Evolutionary conservation across 208 protist genomes (phyloP).

Genomic region (Trypanosoma brucei): DNA sequence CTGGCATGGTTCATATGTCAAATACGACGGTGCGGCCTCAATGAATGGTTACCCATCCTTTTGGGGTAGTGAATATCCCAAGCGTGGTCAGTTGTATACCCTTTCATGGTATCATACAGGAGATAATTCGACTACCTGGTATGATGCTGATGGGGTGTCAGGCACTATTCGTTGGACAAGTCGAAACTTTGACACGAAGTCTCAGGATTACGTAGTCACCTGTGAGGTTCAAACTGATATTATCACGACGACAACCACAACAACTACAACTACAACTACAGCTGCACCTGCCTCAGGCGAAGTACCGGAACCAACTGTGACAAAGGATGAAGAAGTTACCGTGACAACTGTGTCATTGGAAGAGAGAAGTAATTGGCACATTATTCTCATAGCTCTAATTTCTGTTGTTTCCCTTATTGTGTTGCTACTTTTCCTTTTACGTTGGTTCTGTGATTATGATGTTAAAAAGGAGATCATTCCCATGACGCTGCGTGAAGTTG

Average conservation of each 20-base stretch:
- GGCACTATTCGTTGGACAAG: not conserved
- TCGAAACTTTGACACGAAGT: not conserved
- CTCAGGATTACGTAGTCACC: not conserved
- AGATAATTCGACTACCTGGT: not conserved
- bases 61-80: not conserved
- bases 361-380: not conserved
- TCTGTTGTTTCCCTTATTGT: not conserved
- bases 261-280: not conserved
- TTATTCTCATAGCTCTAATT: not conserved
- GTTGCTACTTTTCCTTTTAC: not conserved
- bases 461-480: not conserved
- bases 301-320: not conserved
- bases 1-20: not conserved
- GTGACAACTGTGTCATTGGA: not conserved
- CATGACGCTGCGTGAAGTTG: not conserved
- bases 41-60: conserved; percentile 3
- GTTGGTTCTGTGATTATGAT: not conserved
- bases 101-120: not conserved
- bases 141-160: not conserved
- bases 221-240: conserved; percentile 2
- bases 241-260: not conserved
- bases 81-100: not conserved
- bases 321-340: not conserved
- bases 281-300: not conserved
- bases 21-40: not conserved